Evolutionary conservation across 2,329 filamentous ascomycete genomes (phyloP).

Genomic region (Neoarthrinium moseri): DNA sequence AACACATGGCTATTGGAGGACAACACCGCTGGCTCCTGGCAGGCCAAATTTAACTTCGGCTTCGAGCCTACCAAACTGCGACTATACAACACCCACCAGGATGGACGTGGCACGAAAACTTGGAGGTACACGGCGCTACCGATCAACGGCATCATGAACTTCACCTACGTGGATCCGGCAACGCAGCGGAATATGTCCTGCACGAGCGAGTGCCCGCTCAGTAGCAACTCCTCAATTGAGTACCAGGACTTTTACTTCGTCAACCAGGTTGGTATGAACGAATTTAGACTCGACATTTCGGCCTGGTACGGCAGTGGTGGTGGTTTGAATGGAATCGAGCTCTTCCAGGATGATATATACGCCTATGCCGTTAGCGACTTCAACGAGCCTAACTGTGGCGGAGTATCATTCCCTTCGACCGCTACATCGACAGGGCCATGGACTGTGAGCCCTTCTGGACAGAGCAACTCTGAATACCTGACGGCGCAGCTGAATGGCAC

Average conservation of each 20-base stretch:
- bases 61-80: conserved; percentile 86
- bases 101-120: conserved; percentile 82
- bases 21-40: conserved; percentile 75
- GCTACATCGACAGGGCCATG: conserved; percentile 74
- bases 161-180: conserved; percentile 80
- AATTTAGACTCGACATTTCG: conserved; percentile 80
- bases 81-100: conserved; percentile 81
- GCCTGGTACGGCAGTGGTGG: conserved; percentile 85
- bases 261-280: conserved; percentile 82
- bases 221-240: conserved; percentile 59
- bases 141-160: conserved; percentile 90
- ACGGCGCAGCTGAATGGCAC: conserved; percentile 60
- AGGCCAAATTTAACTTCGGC: conserved; percentile 76
- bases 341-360: conserved; percentile 83
- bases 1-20: conserved; percentile 82
- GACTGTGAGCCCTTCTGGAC: conserved; percentile 63
- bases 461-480: conserved; percentile 76
- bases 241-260: conserved; percentile 94
- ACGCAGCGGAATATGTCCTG: conserved; percentile 70
- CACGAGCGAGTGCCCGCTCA: conserved; percentile 82
- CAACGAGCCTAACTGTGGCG: conserved; percentile 82
- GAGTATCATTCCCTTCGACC: conserved; percentile 60
- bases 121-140: conserved; percentile 86
- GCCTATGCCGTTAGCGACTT: conserved; percentile 83
- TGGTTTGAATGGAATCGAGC: conserved; percentile 80